Conservation (phyloP, 2,329 filamentous ascomycete species). For the Aspergillus pseudonomiae region DNA sequence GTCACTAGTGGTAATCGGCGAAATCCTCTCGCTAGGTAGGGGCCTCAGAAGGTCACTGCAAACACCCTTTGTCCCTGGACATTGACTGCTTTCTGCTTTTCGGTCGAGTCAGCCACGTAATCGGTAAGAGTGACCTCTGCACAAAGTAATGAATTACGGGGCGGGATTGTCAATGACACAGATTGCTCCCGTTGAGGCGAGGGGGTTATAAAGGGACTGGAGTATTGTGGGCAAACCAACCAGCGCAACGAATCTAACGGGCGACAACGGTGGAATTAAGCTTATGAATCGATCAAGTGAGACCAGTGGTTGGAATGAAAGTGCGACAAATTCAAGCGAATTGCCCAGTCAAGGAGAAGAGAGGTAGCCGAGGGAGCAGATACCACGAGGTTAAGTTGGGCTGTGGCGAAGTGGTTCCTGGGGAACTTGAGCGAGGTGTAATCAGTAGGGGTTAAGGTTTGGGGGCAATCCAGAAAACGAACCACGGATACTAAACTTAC, state of each 20-base stretch:
- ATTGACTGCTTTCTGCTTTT: constrained; percentile 6
- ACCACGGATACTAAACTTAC: constrained; percentile 15
- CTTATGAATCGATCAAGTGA: not conserved
- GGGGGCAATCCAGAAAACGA: constrained; percentile 13
- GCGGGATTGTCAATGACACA: not conserved
- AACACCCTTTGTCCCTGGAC: not conserved
- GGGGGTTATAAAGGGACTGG: not conserved
- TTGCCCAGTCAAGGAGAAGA: constrained; percentile 1
- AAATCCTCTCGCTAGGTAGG: not conserved
- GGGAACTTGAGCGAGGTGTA: constrained; percentile 16
- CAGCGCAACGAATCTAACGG: not conserved
- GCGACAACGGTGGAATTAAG: not conserved
- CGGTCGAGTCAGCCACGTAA: not conserved
- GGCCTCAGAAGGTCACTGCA: not conserved
- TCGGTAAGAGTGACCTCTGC: not conserved
- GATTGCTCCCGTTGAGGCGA: not conserved
- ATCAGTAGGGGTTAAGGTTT: constrained; percentile 24
- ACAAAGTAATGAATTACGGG: not conserved
- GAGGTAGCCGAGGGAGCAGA: constrained; percentile 5
- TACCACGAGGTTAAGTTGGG: constrained; percentile 6
- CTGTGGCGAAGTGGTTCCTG: constrained; percentile 26
- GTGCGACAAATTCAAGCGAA: not conserved
- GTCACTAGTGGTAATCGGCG: not conserved
- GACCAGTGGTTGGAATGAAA: not conserved
- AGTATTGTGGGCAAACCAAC: constrained; percentile 6